Evolutionary conservation across 306 rosid species (phyloP).

Genomic region (Cotoneaster glaucophyllus): DNA sequence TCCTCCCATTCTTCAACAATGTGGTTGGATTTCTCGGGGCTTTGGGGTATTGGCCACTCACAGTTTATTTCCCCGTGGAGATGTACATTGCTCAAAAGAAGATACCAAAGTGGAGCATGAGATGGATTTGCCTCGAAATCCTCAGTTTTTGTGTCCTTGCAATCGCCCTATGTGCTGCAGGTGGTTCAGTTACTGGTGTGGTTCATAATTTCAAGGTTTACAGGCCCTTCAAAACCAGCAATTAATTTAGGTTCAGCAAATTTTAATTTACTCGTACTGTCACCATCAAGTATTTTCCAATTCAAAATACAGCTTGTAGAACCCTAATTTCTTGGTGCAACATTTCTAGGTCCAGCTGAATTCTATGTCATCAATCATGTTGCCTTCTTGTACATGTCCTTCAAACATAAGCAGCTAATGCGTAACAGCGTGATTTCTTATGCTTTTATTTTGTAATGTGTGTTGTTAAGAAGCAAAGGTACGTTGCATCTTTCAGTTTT

Average conservation of each 20-base stretch:
- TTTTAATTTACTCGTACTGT: no score
- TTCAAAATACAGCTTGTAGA: no score
- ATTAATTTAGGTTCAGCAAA: not conserved
- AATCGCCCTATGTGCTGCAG: constrained; percentile 43
- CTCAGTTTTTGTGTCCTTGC: constrained; percentile 44
- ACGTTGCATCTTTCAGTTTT: no score
- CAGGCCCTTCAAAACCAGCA: constrained; percentile 41
- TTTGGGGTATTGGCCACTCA: constrained; percentile 62
- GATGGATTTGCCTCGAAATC: constrained; percentile 51
- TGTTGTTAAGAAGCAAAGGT: no score
- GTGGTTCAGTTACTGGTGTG: constrained; percentile 55
- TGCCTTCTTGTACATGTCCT: no score
- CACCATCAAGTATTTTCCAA: no score
- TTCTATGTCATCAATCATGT: no score
- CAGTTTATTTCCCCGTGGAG: constrained; percentile 59
- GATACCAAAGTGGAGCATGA: constrained; percentile 59
- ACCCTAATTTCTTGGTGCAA: no score
- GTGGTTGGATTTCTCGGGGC: constrained; percentile 70
- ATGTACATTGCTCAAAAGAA: constrained; percentile 56
- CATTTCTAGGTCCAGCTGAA: no score
- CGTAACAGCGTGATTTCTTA: no score
- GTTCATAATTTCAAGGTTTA: constrained; percentile 30
- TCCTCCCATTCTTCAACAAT: constrained; percentile 65
- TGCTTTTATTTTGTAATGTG: no score
- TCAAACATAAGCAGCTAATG: no score